Evolutionary conservation across 1,284 basidiomycete species (phyloP), one percentile per base, ranked within the genome.

Genomic region (Trametes hirsuta): DNA sequence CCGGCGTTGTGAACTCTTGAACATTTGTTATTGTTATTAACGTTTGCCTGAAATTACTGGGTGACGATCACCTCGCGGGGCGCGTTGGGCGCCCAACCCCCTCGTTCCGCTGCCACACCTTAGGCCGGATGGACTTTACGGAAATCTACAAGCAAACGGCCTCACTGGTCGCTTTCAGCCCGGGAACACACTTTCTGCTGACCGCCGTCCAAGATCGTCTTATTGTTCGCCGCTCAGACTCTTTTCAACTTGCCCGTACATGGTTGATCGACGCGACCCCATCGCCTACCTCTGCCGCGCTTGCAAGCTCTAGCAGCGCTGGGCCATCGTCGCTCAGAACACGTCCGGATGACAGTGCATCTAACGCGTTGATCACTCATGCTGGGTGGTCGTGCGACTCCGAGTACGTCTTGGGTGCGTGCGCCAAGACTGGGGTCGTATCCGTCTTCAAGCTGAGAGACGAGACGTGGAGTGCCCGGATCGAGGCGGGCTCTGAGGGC

Each of bases 351-450:
- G 58, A 64, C 3, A 36, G 47, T 12, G 11, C 35, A 4, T 21
- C 36, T 48, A 47, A 70, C 22, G 67, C 66, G 47, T 79, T 77
- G 69, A 87, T 95, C 68, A 89, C 91, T 24, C 86, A 90, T 65
- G 77, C 90, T 1, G 84, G 82, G 5, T 96, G 93, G 93, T 93
- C 92, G 10, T 84, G 82, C 66, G 91, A 94, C 68, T 93, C 93
- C 0, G 86, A 93, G 69, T 91, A 90, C 69, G 77, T 95, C 46
- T 75, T 95, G 12, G 91, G 89, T 6, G 87, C 86, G 22, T 91
- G 85, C 61, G 80, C 85, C 6, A 87, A 84, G 65, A 72, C 76
- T 37, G 87, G 86, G 0, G 71, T 85, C 30, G 86, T 92, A 10
- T 87, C 88, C 72, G 81, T 94, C 37, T 85, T 85, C 72, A 88